Base-by-base conservation (phyloP, 306 rosid species). In the Morella rubra region DNA sequence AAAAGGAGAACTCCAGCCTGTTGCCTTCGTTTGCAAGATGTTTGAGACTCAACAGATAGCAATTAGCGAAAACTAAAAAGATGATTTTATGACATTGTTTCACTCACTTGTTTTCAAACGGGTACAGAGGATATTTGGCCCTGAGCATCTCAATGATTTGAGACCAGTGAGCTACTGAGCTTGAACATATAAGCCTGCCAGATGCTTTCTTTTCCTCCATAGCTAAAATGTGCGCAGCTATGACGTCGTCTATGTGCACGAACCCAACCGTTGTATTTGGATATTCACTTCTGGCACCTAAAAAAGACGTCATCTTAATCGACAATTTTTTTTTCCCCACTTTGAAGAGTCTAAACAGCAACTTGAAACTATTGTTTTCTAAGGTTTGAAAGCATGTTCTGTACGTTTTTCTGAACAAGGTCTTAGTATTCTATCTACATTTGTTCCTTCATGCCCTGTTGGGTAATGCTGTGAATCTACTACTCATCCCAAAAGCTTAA, bases 161-260 rank as follows among this genome's bases (percentile, higher is more conserved):
- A 4, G 90, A 85, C 97, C 94, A 90, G 72, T 90, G 97, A 54
- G 91, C 94, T 7, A 91, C 96, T 15, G 87, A 50, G 83, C 91
- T 75, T 15, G 98, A 93, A 71, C 98, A 93, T 70, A 93, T 71
- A 22, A 90, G 87, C 81, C 97, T 89, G 8, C 96, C 97, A 27
- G 90, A 87, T 69, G 89, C 93, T 56, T 79, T 81, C 32, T 77
- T 54, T 7, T 91, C 79, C 79, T 89, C 90, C 96, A 91, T 93
- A 12, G 94, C 97, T 66, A 93, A 68, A 22, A 90, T 47, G 73
- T 93, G 97, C 67, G 93, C 93, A n/a, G 83, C 83, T 46, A 89
- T 79, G 47, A 89, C 98, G 50, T 91, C 94, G n/a, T 94, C 86
- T 77, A 91, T 84, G 83, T 94, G 97, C 61, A 94, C 97, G 76